These are phyloP conservation scores for Limonium bicolor DNA, from an alignment of 148 eudicot genomes.

Conservation along the genomic window DNA sequence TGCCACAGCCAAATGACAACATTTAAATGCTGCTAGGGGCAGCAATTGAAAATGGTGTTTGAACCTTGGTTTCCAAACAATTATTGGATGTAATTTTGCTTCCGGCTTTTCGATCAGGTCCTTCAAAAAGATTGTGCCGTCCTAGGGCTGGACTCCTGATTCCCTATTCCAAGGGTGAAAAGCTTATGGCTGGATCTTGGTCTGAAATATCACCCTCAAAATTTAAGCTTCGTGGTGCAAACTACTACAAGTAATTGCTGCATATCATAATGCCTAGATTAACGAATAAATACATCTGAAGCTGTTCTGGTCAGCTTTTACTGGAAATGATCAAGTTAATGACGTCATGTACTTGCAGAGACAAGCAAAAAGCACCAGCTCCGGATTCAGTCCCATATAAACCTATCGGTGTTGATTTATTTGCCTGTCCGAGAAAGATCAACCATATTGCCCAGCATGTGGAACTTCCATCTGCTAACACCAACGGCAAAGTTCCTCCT, in stretches of 20 bases:
- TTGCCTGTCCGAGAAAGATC: conserved; percentile 47
- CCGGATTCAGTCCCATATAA: conserved; percentile 37
- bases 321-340: not conserved
- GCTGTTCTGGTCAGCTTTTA: too few relatives aligned
- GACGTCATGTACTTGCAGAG: conserved; percentile 26
- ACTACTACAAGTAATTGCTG: conserved; percentile 41
- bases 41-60: too few relatives aligned
- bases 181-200: conserved; percentile 47
- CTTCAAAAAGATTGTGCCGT: conserved; percentile 32
- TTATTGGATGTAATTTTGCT: too few relatives aligned
- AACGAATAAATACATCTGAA: too few relatives aligned
- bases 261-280: too few relatives aligned
- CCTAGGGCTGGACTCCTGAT: conserved; percentile 60
- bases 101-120: conserved; percentile 31
- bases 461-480: conserved; percentile 50
- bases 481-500: conserved; percentile 32
- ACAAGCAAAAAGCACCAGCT: conserved; percentile 59
- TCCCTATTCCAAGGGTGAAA: conserved; percentile 43
- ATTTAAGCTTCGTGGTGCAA: conserved; percentile 52
- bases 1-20: too few relatives aligned
- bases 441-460: conserved; percentile 82
- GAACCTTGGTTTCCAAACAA: too few relatives aligned
- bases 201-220: conserved; percentile 48
- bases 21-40: too few relatives aligned
- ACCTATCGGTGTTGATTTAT: conserved; percentile 73